phyloP scores from a whole-genome alignment of 2,329 filamentous ascomycete genomes.

The Cryphonectria japonica region DNA sequence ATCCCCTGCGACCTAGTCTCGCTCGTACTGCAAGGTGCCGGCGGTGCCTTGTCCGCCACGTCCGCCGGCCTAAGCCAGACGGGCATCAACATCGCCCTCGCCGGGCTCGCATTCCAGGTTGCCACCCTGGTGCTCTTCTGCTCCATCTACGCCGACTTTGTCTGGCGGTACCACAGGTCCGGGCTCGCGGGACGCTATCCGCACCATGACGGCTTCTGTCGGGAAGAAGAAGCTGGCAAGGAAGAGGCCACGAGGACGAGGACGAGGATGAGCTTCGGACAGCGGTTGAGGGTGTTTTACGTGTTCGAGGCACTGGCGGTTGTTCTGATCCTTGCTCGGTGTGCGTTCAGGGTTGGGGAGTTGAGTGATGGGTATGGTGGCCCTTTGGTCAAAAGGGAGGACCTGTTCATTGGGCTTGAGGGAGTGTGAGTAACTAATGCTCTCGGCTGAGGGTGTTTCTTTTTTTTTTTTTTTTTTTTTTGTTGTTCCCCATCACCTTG shows the following conservation, averaged over 20 bases:
- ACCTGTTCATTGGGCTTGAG: conserved; percentile 32
- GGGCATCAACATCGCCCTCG: conserved; percentile 54
- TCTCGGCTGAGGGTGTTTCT: too few species aligned
- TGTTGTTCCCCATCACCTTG: too few species aligned
- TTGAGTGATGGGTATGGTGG: conserved; percentile 65
- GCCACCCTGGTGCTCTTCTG: conserved; percentile 58
- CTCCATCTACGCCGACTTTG: conserved; percentile 51
- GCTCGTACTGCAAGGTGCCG: conserved; percentile 58
- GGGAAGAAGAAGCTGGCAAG: neutral
- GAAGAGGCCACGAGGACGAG: neutral
- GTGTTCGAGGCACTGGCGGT: conserved; percentile 57
- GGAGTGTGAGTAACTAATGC: conserved; percentile 12
- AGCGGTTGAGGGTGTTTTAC: conserved; percentile 53
- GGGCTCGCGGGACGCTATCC: neutral
- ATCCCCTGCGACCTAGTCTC: conserved; percentile 59
- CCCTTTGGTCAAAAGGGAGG: conserved; percentile 47
- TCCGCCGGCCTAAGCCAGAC: conserved; percentile 49
- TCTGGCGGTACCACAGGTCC: conserved; percentile 44
- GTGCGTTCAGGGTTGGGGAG: conserved; percentile 67
- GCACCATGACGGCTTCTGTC: neutral
- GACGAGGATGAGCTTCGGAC: conserved; percentile 20
- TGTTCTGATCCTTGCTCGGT: conserved; percentile 62
- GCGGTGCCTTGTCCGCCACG: conserved; percentile 55
- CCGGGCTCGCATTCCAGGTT: conserved; percentile 63
- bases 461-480: too few species aligned